Evolutionary conservation across 371 early-diverging fungal species (phyloP).

Genomic region (Vairimorpha necatrix): DNA sequence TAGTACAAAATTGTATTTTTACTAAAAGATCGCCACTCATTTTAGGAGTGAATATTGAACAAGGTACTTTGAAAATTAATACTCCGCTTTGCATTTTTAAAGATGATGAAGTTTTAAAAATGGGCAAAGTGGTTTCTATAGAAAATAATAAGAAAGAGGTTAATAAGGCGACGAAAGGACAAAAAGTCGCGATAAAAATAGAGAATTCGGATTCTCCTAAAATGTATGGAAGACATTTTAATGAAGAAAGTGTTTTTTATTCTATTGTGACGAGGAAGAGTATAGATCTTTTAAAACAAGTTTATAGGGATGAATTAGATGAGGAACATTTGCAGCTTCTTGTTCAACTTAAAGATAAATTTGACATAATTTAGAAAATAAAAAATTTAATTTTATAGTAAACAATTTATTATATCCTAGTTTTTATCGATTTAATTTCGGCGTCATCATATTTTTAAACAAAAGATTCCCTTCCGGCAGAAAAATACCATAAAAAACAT

Average conservation of each 20-base stretch:
- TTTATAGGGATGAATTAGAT: conserved; percentile 82
- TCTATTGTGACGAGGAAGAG: conserved; percentile 77
- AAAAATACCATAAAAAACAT: too few relatives aligned
- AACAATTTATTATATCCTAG: too few relatives aligned
- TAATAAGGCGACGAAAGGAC: conserved; percentile 76
- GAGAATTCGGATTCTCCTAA: conserved; percentile 79
- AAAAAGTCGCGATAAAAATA: conserved; percentile 88
- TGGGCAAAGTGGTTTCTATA: conserved; percentile 89
- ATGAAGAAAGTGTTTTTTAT: conserved; percentile 70
- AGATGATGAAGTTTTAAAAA: conserved; percentile 66
- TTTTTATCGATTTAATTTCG: too few relatives aligned
- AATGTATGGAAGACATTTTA: conserved; percentile 88
- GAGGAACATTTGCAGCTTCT: conserved; percentile 85
- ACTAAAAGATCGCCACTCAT: conserved; percentile 92
- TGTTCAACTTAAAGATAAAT: conserved; percentile 68
- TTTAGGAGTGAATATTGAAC: conserved; percentile 88
- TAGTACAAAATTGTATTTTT: conserved; percentile 86
- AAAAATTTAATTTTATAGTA: too few relatives aligned
- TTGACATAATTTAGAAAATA: conserved; percentile 60
- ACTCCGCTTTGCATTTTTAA: conserved; percentile 85
- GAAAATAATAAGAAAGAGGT: conserved; percentile 84
- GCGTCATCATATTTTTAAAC: too few relatives aligned
- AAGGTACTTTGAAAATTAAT: conserved; percentile 80
- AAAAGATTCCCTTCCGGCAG: too few relatives aligned
- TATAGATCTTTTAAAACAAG: conserved; percentile 89